These are phyloP conservation scores for Trichoderma sp. DNA, from an alignment of 2,329 filamentous ascomycete species.

Conservation along the genomic window DNA sequence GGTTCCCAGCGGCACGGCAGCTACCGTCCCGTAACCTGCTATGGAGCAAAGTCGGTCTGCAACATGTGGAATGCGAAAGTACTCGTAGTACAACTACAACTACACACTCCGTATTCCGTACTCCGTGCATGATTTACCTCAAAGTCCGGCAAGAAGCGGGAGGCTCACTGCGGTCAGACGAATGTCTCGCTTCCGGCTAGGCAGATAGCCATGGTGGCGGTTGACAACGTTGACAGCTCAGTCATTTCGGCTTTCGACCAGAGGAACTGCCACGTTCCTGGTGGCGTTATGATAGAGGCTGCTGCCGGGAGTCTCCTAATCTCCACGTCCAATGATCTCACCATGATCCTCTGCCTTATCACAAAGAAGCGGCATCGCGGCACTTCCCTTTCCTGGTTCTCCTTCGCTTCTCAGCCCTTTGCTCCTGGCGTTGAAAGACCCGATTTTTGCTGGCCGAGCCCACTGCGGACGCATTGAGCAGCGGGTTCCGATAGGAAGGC, in stretches of 20 bases:
- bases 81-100: background rate
- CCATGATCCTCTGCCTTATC: background rate
- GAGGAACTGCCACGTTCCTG: conserved; percentile 8
- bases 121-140: background rate
- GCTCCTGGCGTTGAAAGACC: background rate
- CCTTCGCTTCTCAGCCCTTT: background rate
- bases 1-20: background rate
- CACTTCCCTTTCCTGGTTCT: background rate
- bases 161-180: background rate
- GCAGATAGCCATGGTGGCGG: background rate
- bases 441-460: background rate
- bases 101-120: background rate
- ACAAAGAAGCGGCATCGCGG: background rate
- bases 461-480: background rate
- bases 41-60: background rate
- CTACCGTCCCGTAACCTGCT: background rate
- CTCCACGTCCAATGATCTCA: background rate
- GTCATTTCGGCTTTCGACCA: background rate
- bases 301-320: background rate
- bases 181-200: background rate
- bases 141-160: background rate
- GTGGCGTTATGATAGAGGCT: conserved; percentile 14
- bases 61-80: background rate
- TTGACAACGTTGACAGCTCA: background rate
- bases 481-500: background rate